phyloP scores from a whole-genome alignment of 1,139 yeast species.

The Wickerhamomyces sp. region DNA sequence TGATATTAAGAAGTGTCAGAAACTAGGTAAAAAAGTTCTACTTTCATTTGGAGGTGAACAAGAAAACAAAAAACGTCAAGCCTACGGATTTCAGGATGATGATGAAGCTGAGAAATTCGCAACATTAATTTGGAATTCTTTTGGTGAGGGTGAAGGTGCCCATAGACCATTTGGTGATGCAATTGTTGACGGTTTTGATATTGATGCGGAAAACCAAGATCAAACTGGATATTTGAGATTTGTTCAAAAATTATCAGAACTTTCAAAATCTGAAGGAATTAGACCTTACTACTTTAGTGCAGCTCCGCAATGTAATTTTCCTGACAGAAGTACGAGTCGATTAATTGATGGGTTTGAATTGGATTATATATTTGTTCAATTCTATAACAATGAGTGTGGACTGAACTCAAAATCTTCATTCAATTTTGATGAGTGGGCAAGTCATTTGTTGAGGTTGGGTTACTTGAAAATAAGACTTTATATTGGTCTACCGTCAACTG shows the following conservation, averaged over 20 bases:
- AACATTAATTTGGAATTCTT: conserved; percentile 61
- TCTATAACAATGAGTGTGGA: conserved; percentile 75
- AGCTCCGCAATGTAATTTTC: conserved; percentile 85
- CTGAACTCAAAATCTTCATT: conserved; percentile 36
- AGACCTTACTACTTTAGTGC: conserved; percentile 63
- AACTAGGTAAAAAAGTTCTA: conserved; percentile 58
- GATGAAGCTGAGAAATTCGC: conserved; percentile 59
- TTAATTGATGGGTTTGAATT: conserved; percentile 49
- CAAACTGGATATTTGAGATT: conserved; percentile 51
- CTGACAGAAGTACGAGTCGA: conserved; percentile 64
- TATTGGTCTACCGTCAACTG: conserved; percentile 61
- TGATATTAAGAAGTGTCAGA: conserved; percentile 68
- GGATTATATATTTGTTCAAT: conserved; percentile 77
- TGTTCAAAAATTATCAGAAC: conserved; percentile 32
- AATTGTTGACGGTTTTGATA: conserved; percentile 56
- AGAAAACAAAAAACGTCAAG: conserved; percentile 20
- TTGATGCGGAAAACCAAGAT: conserved; percentile 48
- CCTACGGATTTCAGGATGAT: conserved; percentile 58
- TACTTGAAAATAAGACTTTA: conserved; percentile 56
- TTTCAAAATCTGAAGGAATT: conserved; percentile 14
- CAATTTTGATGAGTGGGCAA: conserved; percentile 72
- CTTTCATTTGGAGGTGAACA: conserved; percentile 74
- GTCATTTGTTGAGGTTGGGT: conserved; percentile 42
- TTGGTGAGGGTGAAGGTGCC: conserved; percentile 48
- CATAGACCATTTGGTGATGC: conserved; percentile 65